These are phyloP conservation scores for Saccharomyces mikatae DNA, from an alignment of 805 yeast species.

Conservation along the genomic window DNA sequence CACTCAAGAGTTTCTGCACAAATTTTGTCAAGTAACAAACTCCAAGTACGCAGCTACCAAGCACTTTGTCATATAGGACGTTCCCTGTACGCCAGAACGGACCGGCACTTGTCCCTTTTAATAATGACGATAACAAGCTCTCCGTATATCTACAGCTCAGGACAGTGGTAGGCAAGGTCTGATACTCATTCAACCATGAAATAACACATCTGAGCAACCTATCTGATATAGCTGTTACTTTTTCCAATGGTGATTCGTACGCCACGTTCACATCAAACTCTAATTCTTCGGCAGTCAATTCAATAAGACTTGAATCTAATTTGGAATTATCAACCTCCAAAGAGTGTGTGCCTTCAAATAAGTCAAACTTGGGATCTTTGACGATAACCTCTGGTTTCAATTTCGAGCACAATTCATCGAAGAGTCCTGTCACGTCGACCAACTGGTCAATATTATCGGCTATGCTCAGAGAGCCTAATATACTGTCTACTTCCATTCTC, in stretches of 20 bases:
- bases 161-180: conserved; percentile 63
- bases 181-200: conserved; percentile 70
- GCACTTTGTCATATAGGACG: conserved; percentile 40
- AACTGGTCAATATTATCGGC: conserved; percentile 7
- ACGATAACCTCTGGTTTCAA: conserved; percentile 49
- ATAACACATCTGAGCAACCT: conserved; percentile 46
- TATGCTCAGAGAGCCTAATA: conserved; percentile 1
- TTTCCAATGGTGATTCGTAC: conserved; percentile 31
- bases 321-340: conserved; percentile 64
- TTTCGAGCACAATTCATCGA: conserved; percentile 34
- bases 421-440: conserved; percentile 50
- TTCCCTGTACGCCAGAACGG: conserved; percentile 16
- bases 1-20: conserved; percentile 37
- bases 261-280: conserved; percentile 36
- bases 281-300: conserved; percentile 37
- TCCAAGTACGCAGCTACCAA: conserved; percentile 46
- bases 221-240: conserved; percentile 46
- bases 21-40: conserved; percentile 46
- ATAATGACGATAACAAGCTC: conserved; percentile 13
- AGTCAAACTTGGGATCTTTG: conserved; percentile 50
- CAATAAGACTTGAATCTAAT: conserved; percentile 71
- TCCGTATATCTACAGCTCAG: conserved; percentile 70
- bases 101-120: conserved; percentile 6
- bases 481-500: background rate
- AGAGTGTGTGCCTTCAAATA: conserved; percentile 83